Conservation (phyloP, 1,284 basidiomycete species). For the Moesziomyces aphidis region DNA sequence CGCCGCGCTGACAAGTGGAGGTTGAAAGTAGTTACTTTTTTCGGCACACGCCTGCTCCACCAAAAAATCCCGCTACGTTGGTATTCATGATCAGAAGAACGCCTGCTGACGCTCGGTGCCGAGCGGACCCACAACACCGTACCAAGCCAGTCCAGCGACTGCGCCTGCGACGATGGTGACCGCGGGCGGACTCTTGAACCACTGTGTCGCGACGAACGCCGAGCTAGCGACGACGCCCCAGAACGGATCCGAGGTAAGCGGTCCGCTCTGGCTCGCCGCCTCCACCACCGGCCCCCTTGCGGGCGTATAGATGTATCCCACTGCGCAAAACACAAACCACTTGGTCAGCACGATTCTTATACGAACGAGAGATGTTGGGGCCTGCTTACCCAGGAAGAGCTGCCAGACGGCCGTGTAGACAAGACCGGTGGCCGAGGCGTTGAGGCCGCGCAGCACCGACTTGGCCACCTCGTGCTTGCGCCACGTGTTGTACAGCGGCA, state of each 20-base stretch:
- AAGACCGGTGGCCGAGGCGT: slow-evolving; percentile 73
- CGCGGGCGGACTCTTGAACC: slow-evolving; percentile 69
- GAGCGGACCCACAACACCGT: slow-evolving; percentile 63
- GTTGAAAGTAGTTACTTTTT: not conserved
- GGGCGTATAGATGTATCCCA: slow-evolving; percentile 62
- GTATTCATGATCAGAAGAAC: too few relatives aligned
- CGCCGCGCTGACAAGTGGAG: slow-evolving; percentile 5
- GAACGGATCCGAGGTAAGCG: slow-evolving; percentile 70
- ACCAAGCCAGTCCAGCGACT: slow-evolving; percentile 69
- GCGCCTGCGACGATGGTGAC: slow-evolving; percentile 68
- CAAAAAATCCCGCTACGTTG: too few relatives aligned
- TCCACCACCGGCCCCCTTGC: slow-evolving; percentile 51
- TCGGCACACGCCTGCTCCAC: too few relatives aligned
- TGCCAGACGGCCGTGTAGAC: slow-evolving; percentile 74
- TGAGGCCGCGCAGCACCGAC: slow-evolving; percentile 72
- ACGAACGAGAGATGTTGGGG: not conserved
- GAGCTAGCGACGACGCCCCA: slow-evolving; percentile 70
- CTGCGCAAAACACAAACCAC: slow-evolving; percentile 18
- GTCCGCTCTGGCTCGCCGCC: slow-evolving; percentile 59
- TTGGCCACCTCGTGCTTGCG: slow-evolving; percentile 69
- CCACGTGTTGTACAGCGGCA: slow-evolving; percentile 72
- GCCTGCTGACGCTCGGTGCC: slow-evolving; percentile 40
- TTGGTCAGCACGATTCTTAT: not conserved
- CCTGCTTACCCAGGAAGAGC: slow-evolving; percentile 67
- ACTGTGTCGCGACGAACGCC: slow-evolving; percentile 54